Base-by-base conservation (phyloP, 306 rosid genomes). In the Cajanus cajan region DNA sequence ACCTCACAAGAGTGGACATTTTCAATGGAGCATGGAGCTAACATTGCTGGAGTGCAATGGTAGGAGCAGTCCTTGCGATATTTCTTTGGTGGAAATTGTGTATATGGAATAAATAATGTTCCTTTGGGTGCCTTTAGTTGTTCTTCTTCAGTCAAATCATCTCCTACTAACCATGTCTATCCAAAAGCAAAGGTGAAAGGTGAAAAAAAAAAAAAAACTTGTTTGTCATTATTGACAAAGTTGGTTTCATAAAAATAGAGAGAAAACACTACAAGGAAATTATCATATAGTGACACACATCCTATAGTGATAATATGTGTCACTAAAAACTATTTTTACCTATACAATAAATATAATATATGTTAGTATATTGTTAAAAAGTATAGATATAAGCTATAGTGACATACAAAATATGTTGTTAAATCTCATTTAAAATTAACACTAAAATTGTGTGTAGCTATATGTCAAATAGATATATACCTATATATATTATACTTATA, bases 1-100 rank as follows among this genome's bases (percentile, higher is more conserved):
- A 93, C 98, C 96, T 94, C 98, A 57, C 98, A 94, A 52, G 97
- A 82, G 66, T 89, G 83, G 18, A 94, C 28, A 66, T 94, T 94
- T 68, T 85, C 77, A 14, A 94, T 8, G 4, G 87, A 82, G 4
- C 1, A 5, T 1, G 98, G 97, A 81, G 74, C 73, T 0, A 63
- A 14, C 96, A 94, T 85, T 57, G 98, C 86, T 1, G 96, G 97
- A 0, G 97, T 89, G 73, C 0, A 74, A 48, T 85, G 84, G 84
- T 87, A 94, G 48, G 36, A 86, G 73, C 96, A 94, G 2, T 94
- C 98, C 70, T 84, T 68, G 21, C 94, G 90, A 12, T 80, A 16
- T 78, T 75, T 75, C 65, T 74, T 91, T 10, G 88, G 94, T 52
- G 97, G 94, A 69, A 94, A 84, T 61, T 88, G 96, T 2, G 94